These are phyloP conservation scores for Hippophae rhamnoides DNA, from an alignment of 306 rosid species.

Conservation along the genomic window DNA sequence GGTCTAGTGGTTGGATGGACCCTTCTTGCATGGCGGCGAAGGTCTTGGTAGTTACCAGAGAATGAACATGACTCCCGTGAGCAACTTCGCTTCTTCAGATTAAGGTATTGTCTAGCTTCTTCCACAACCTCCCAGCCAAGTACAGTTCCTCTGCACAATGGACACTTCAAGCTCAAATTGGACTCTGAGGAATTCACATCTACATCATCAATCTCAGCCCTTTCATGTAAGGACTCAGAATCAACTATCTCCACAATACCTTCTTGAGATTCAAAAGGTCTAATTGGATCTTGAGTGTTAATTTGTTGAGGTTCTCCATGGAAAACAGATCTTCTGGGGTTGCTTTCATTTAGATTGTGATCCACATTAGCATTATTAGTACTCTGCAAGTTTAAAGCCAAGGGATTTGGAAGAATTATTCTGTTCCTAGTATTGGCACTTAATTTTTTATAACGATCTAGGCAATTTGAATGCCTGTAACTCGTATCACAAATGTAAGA, in stretches of 20 bases:
- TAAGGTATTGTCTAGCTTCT: constrained; percentile 78
- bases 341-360: constrained; percentile 55
- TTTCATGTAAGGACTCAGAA: constrained; percentile 63
- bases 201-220: constrained; percentile 50
- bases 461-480: constrained; percentile 94
- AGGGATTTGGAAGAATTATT: constrained; percentile 57
- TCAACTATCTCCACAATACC: constrained; percentile 59
- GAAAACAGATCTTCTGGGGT: constrained; percentile 45
- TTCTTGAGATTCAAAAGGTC: constrained; percentile 49
- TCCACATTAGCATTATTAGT: constrained; percentile 29
- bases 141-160: constrained; percentile 71
- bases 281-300: constrained; percentile 56
- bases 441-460: constrained; percentile 86
- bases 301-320: constrained; percentile 48
- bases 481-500: constrained; percentile 93
- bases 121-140: constrained; percentile 82
- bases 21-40: constrained; percentile 90
- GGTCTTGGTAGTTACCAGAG: constrained; percentile 68
- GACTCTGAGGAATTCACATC: constrained; percentile 58
- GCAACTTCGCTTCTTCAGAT: constrained; percentile 79
- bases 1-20: constrained; percentile 75
- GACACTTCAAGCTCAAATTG: constrained; percentile 59
- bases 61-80: constrained; percentile 79
- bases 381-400: constrained; percentile 43
- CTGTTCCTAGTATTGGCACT: constrained; percentile 47